These are phyloP conservation scores for Graphilbum ipis-grandicollis DNA, from an alignment of 2,329 filamentous ascomycete genomes.

Conservation along the genomic window DNA sequence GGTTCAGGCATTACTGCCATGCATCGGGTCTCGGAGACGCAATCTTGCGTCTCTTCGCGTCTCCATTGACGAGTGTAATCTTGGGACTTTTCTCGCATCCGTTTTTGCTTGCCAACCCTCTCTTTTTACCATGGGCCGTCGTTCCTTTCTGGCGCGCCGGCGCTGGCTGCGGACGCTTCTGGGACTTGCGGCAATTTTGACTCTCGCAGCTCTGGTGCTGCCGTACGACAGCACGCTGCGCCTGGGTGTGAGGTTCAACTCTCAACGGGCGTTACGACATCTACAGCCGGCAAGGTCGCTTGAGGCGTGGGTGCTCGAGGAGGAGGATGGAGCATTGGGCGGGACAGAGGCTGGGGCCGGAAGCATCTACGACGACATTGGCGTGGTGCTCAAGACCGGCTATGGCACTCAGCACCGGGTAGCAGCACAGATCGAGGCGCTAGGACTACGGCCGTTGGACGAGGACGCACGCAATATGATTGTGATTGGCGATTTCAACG, in stretches of 20 bases:
- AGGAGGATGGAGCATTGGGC: slow-evolving; percentile 1
- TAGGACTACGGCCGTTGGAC: slow-evolving; percentile 19
- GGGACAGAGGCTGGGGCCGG: slow-evolving; percentile 3
- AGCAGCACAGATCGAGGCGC: slow-evolving; percentile 26
- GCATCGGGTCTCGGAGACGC: too few species aligned
- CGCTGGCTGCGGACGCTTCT: slow-evolving; percentile 1
- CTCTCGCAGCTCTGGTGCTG: slow-evolving; percentile 11
- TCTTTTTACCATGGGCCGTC: background rate
- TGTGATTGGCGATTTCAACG: slow-evolving; percentile 31
- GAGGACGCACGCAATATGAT: slow-evolving; percentile 24
- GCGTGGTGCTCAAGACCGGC: slow-evolving; percentile 36
- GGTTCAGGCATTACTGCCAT: too few species aligned
- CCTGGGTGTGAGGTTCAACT: slow-evolving; percentile 12
- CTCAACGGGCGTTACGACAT: slow-evolving; percentile 17
- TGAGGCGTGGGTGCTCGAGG: slow-evolving; percentile 2
- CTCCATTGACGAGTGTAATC: background rate
- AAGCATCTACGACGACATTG: slow-evolving; percentile 24
- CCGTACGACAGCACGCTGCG: slow-evolving; percentile 14
- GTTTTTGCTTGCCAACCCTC: background rate
- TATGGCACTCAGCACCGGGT: slow-evolving; percentile 34
- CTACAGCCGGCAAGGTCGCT: slow-evolving; percentile 11
- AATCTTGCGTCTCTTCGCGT: background rate
- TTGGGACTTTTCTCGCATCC: background rate
- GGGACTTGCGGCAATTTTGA: background rate
- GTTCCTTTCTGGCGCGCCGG: too few species aligned